phyloP scores from a whole-genome alignment of 2,329 filamentous ascomycete species.

The Colletotrichum costaricense region DNA sequence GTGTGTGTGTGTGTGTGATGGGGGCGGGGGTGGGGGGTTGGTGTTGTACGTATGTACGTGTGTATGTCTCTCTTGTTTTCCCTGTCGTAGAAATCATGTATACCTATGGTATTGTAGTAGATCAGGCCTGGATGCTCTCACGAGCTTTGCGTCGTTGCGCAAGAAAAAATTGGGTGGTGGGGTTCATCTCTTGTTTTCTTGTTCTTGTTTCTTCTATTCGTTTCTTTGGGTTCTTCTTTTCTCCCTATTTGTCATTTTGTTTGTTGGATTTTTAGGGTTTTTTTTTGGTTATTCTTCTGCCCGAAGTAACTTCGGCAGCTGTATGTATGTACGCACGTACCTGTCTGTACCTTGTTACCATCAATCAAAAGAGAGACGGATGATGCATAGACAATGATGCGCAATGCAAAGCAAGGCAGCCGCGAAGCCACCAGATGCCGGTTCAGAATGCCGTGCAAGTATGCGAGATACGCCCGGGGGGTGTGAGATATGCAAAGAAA shows the following conservation, averaged over 20 bases:
- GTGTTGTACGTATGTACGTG: neutral
- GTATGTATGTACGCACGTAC: constrained; percentile 9
- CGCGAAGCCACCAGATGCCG: neutral
- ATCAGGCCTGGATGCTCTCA: constrained; percentile 39
- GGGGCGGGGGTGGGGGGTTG: neutral
- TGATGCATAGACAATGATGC: neutral
- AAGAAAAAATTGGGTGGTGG: constrained; percentile 1
- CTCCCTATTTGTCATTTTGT: neutral
- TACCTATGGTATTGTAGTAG: constrained; percentile 31
- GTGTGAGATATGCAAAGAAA: neutral
- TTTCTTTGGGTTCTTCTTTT: constrained; percentile 9
- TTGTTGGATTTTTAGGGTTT: neutral
- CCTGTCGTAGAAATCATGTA: constrained; percentile 33
- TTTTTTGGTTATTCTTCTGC: neutral
- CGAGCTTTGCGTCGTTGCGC: constrained; percentile 35
- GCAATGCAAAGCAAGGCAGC: neutral
- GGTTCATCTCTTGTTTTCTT: constrained; percentile 4
- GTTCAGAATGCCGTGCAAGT: neutral
- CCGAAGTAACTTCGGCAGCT: neutral
- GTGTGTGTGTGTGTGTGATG: neutral
- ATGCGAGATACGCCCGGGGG: neutral
- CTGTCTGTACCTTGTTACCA: constrained; percentile 1
- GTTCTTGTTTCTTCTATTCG: constrained; percentile 7
- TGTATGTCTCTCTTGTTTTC: constrained; percentile 8
- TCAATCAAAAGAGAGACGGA: constrained; percentile 8